These are phyloP conservation scores for Strigomonas culicis DNA, from an alignment of 208 protist species.

Conservation along the genomic window DNA sequence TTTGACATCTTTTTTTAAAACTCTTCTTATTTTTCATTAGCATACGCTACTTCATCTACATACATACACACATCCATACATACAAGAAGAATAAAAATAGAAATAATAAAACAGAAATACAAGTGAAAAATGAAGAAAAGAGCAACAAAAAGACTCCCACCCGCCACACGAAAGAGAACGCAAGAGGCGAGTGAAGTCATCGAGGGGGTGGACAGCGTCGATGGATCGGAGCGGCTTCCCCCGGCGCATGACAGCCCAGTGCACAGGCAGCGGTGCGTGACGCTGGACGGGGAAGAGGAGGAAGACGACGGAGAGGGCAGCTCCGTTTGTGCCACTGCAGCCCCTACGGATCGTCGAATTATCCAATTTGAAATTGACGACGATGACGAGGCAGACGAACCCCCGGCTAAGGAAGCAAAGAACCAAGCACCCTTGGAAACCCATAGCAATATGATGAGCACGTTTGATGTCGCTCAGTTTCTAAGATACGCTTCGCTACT, in stretches of 20 bases:
- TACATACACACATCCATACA: neutral
- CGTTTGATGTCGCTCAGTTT: neutral
- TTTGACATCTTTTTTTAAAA: too few relatives aligned
- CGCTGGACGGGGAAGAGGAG: neutral
- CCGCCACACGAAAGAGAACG: too few relatives aligned
- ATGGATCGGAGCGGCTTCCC: too few relatives aligned
- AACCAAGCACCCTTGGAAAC: neutral
- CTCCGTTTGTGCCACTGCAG: neutral
- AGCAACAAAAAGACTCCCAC: too few relatives aligned
- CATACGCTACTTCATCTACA: too few relatives aligned
- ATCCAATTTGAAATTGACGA: neutral
- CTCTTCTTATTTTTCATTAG: too few relatives aligned
- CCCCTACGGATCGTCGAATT: too few relatives aligned
- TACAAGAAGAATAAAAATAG: neutral
- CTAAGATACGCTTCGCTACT: neutral
- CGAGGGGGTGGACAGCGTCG: too few relatives aligned
- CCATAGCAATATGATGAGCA: neutral
- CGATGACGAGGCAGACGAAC: neutral
- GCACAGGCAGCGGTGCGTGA: too few relatives aligned
- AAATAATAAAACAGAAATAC: neutral
- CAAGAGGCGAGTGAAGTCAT: too few relatives aligned
- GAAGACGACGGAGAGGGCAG: neutral
- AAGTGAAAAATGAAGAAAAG: neutral
- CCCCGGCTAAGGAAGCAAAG: neutral
- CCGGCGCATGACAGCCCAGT: too few relatives aligned